phyloP scores from a whole-genome alignment of 1,139 yeast genomes.

The Hyphopichia pseudoburtonii region DNA sequence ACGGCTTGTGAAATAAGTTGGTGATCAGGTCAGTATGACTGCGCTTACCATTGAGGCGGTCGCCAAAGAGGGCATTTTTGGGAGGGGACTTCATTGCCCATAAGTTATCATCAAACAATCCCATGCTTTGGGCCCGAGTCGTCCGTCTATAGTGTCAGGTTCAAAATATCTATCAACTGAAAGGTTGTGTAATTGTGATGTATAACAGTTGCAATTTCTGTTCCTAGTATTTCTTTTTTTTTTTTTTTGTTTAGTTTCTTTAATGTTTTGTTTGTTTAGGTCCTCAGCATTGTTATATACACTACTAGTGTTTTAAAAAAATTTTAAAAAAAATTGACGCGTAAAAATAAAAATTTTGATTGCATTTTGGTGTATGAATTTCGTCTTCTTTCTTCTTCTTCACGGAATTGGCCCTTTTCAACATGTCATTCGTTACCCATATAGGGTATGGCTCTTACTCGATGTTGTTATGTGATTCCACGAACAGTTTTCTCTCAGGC shows the following conservation, averaged over 20 bases:
- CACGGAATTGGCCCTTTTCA: slow-evolving; percentile 1
- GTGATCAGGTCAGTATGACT: slow-evolving; percentile 3
- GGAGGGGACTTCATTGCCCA: slow-evolving; percentile 7
- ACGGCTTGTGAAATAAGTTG: slow-evolving; percentile 4
- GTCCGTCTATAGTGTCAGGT: too few relatives aligned
- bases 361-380: background rate
- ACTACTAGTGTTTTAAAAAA: too few relatives aligned
- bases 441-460: slow-evolving; percentile 4
- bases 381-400: slow-evolving; percentile 1
- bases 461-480: background rate
- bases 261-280: background rate
- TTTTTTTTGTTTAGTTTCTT: background rate
- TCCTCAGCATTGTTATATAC: too few relatives aligned
- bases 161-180: too few relatives aligned
- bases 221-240: too few relatives aligned
- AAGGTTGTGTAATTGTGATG: too few relatives aligned
- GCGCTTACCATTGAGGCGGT: background rate
- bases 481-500: too few relatives aligned
- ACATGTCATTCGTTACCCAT: slow-evolving; percentile 4
- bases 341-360: background rate
- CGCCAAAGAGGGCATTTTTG: background rate
- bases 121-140: too few relatives aligned
- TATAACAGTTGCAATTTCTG: background rate
- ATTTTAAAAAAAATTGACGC: background rate
- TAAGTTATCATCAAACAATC: slow-evolving; percentile 7